Evolutionary conservation across 1,139 yeast species (phyloP).

Genomic region (Entelexis paramagnoliae): DNA sequence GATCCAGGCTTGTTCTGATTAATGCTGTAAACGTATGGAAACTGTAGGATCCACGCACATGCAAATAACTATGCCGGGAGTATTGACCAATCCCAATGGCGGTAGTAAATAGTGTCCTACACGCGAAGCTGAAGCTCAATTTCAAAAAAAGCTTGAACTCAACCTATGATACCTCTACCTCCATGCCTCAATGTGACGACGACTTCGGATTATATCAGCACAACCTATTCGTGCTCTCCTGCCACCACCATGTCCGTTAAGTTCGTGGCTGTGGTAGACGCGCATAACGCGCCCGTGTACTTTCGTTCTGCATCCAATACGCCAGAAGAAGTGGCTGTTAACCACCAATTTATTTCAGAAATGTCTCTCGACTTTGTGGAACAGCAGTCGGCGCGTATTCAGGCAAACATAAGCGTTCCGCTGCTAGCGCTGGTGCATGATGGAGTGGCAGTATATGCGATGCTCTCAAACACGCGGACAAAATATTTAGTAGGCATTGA

Average conservation of each 20-base stretch:
- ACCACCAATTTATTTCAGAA: constrained; percentile 35
- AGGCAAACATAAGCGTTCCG: constrained; percentile 21
- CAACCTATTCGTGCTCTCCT: no score
- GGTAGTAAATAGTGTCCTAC: no score
- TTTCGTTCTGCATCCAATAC: constrained; percentile 15
- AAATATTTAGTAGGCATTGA: constrained; percentile 34
- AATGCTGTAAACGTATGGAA: no score
- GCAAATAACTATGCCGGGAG: no score
- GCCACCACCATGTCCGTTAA: constrained; percentile 12
- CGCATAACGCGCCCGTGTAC: constrained; percentile 15
- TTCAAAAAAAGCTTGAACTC: no score
- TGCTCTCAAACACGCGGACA: constrained; percentile 34
- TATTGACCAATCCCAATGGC: no score
- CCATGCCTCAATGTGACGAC: no score
- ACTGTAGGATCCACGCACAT: no score
- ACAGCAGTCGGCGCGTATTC: constrained; percentile 24
- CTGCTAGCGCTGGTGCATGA: constrained; percentile 35
- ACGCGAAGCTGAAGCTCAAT: no score
- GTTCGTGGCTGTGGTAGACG: constrained; percentile 19
- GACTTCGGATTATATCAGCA: background rate
- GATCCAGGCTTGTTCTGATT: no score
- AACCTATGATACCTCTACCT: no score
- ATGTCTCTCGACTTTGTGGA: constrained; percentile 37
- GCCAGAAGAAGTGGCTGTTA: constrained; percentile 22
- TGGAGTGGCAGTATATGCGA: constrained; percentile 37